Conservation (phyloP, 129 eudicot species). For the Helichrysum umbraculigerum region DNA sequence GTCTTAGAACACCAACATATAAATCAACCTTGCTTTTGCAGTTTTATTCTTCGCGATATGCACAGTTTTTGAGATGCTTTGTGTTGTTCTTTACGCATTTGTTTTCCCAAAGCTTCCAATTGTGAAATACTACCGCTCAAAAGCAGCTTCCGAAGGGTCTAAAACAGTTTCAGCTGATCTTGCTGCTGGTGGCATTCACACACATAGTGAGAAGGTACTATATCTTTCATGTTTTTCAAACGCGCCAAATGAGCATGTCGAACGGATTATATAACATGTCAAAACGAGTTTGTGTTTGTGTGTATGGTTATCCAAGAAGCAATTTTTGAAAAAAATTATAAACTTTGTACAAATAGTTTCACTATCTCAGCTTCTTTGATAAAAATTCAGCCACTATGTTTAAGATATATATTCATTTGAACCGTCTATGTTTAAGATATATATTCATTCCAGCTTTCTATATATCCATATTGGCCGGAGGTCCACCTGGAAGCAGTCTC, state of each 20-base stretch:
- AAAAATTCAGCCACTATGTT: too few species aligned
- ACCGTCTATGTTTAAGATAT: too few species aligned
- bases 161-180: slow-evolving; percentile 51
- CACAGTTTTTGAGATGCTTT: slow-evolving; percentile 38
- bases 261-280: not conserved
- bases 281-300: too few species aligned
- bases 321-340: too few species aligned
- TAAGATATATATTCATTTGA: too few species aligned
- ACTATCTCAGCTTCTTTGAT: too few species aligned
- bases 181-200: slow-evolving; percentile 43
- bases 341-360: too few species aligned
- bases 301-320: too few species aligned
- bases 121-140: slow-evolving; percentile 45
- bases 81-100: slow-evolving; percentile 39
- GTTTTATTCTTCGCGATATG: slow-evolving; percentile 44
- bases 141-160: slow-evolving; percentile 53
- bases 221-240: not conserved
- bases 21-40: slow-evolving; percentile 17
- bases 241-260: not conserved
- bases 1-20: not conserved
- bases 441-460: too few species aligned
- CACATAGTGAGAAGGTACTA: slow-evolving; percentile 21
- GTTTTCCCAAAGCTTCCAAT: slow-evolving; percentile 49
- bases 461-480: too few species aligned
- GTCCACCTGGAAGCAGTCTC: too few species aligned